These are phyloP conservation scores for Steccherinum ochraceum DNA, from an alignment of 768 basidiomycete species.

Conservation along the genomic window DNA sequence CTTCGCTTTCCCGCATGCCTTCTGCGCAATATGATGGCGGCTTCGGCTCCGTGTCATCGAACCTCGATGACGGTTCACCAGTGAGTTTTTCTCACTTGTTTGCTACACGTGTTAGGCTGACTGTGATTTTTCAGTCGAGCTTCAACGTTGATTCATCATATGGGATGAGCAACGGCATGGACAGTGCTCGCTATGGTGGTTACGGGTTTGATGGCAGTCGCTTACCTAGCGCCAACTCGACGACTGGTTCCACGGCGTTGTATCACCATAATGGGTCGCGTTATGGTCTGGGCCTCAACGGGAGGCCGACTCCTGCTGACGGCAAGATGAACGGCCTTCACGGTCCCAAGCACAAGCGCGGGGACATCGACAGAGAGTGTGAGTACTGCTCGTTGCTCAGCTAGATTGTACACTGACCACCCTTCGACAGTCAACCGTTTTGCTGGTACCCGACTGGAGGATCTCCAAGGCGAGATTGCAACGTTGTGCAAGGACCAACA, in stretches of 20 bases:
- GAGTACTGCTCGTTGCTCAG: constrained; percentile 15
- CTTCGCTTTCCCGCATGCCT: constrained; percentile 65
- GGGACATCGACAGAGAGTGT: constrained; percentile 88
- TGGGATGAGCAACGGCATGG: constrained; percentile 39
- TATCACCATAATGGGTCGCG: constrained; percentile 76
- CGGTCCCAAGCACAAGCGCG: constrained; percentile 92
- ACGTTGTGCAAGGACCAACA: constrained; percentile 97
- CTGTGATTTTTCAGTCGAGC: background rate
- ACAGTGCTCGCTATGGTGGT: constrained; percentile 45
- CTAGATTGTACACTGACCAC: background rate
- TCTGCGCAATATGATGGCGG: constrained; percentile 49
- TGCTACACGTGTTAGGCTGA: background rate
- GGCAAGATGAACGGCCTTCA: constrained; percentile 86
- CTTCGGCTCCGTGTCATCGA: constrained; percentile 15
- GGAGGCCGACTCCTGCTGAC: constrained; percentile 48
- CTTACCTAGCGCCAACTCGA: constrained; percentile 25
- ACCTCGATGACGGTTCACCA: background rate
- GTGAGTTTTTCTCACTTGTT: background rate
- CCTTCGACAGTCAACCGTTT: constrained; percentile 80
- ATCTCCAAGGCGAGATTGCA: constrained; percentile 92
- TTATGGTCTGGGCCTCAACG: constrained; percentile 62
- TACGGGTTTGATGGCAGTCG: constrained; percentile 54
- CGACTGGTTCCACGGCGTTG: constrained; percentile 64
- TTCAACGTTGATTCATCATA: constrained; percentile 43
- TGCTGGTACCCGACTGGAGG: constrained; percentile 91